A percentile compares a stretch with the other conserved stretches of the same genome.
Conservation (phyloP, 169 alveolate genomes). For the Miamiensis avidus region DNA sequence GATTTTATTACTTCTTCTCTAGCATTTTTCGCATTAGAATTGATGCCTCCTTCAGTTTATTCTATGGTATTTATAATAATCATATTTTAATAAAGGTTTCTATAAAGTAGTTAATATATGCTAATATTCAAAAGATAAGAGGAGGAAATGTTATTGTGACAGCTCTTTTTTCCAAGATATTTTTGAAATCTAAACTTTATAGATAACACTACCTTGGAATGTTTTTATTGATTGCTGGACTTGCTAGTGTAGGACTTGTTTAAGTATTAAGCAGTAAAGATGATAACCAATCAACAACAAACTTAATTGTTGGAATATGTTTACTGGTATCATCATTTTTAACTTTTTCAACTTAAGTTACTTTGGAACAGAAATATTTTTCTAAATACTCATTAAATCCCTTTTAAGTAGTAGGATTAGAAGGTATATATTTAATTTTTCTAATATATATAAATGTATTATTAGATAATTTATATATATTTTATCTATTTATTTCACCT, state of each 20-base stretch:
- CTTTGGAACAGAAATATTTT: slow-evolving; percentile 50
- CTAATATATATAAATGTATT: no score
- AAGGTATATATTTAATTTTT: slow-evolving; percentile 14
- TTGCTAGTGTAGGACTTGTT: slow-evolving; percentile 44
- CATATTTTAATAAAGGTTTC: no score
- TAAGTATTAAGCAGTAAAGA: not conserved
- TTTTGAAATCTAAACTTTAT: slow-evolving; percentile 43
- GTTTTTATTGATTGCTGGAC: slow-evolving; percentile 30
- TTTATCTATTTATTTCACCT: no score
- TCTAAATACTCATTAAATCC: slow-evolving; percentile 53
- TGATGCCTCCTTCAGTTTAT: slow-evolving; percentile 58
- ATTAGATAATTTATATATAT: no score
- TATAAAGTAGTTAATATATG: no score
- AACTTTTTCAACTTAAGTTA: slow-evolving; percentile 37
- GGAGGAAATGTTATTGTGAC: slow-evolving; percentile 47
- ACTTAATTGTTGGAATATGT: slow-evolving; percentile 1
- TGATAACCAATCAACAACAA: not conserved
- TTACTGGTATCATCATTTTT: slow-evolving; percentile 25
- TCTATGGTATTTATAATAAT: no score
- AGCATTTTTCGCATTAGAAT: slow-evolving; percentile 55
- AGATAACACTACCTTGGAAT: slow-evolving; percentile 46
- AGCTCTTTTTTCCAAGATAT: slow-evolving; percentile 29
- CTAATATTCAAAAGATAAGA: slow-evolving; percentile 37
- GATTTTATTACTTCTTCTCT: slow-evolving; percentile 60
- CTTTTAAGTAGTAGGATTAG: slow-evolving; percentile 62